Evolutionary conservation across 768 basidiomycete species (phyloP), one percentile per base, ranked within the genome.

Genomic region (Atractiella rhizophila): DNA sequence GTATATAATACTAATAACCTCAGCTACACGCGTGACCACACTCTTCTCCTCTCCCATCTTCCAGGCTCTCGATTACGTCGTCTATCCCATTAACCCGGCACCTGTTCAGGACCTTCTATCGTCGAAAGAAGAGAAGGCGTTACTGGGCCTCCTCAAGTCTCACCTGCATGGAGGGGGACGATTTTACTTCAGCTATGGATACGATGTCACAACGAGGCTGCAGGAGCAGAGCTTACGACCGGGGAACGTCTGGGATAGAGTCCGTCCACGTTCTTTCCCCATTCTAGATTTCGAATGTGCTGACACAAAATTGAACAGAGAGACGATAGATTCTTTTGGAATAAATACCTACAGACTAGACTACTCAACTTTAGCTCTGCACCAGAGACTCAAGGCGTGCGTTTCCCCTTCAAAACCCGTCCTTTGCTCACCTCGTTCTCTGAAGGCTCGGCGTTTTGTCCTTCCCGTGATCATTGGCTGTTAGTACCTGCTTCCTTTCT

Each of bases 281-380:
- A 4, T 15, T 21, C 28, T 25, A 19, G 12, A 1, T 32, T 35
- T 30, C 12, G 12, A 23, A 18, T 30, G 4, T 32, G 25, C 42
- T 38, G 28, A 38, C 43, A 12, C 18, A 20, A 39, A 40, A 53
- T 36, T 35, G 45, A 13, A 13, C 12, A 48, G 39, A 76, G 74
- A 28, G 91, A 98, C 49, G 83, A 91, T 54, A 68, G 86, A 47
- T 98, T 98, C 62, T 96, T 96, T 61, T 98, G 88, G 88, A 98
- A 98, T 60, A 78, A 71, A 70, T 77, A 47, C 36, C 54, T 76
- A 44, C 71, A 74, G 45, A 60, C 65, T 12, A 66, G 68, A 48
- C 60, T 82, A 46, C 74, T 76, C 42, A 70, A 70, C 55, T 54
- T 58, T 28, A 64, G n/a, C n/a, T n/a, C n/a, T n/a, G n/a, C n/a